phyloP scores from a whole-genome alignment of 75 land plant species.

The Larix kaempferi region DNA sequence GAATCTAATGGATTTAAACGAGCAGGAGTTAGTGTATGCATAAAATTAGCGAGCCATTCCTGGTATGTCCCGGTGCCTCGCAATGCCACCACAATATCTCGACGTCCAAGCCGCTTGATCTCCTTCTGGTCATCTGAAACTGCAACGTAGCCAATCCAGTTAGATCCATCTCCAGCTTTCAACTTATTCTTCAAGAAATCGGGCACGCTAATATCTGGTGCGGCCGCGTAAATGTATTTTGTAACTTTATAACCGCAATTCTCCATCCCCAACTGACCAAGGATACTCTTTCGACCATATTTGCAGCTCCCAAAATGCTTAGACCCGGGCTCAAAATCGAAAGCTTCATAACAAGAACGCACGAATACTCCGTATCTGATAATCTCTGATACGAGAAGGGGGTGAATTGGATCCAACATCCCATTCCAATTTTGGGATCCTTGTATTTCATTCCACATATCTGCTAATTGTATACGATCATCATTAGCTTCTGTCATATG shows the following conservation, averaged over 20 bases:
- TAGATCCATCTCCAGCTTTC: constrained; percentile 17
- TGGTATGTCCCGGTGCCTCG: no score
- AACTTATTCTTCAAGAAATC: constrained; percentile 40
- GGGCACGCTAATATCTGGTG: constrained; percentile 57
- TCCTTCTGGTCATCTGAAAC: constrained; percentile 39
- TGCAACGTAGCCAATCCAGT: constrained; percentile 85
- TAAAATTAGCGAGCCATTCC: no score
- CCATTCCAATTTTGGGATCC: constrained; percentile 62
- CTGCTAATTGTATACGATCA: neutral
- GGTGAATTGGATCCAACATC: constrained; percentile 29
- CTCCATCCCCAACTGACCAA: constrained; percentile 36
- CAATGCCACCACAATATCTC: no score
- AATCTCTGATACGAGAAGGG: constrained; percentile 52
- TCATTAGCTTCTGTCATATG: no score
- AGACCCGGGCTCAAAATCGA: constrained; percentile 59
- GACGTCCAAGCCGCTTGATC: no score
- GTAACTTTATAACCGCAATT: constrained; percentile 59
- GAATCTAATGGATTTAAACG: no score
- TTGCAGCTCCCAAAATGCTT: constrained; percentile 58
- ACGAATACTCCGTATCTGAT: constrained; percentile 73
- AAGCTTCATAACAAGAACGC: constrained; percentile 48
- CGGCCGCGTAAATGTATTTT: constrained; percentile 75
- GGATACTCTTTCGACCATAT: constrained; percentile 30
- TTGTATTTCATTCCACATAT: constrained; percentile 56
- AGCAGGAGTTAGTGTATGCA: no score